Conservation (phyloP, 2,329 filamentous ascomycete genomes). For the Chalaropsis thielavioides region DNA sequence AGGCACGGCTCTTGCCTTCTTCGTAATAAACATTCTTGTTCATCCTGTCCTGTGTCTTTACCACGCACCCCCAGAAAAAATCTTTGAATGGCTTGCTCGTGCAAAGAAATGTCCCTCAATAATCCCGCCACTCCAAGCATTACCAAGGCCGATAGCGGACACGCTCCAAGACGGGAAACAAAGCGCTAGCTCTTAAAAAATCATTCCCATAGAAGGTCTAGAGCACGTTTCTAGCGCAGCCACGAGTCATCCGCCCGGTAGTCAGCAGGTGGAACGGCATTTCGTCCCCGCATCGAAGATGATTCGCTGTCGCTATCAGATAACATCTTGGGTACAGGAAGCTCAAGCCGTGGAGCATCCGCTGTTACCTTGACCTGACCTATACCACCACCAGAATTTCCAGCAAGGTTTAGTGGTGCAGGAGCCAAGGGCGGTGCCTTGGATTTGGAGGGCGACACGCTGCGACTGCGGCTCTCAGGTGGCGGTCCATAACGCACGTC, state of each 20-base stretch:
- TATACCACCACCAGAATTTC: background rate
- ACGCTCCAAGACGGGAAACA: background rate
- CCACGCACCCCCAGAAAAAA: too few relatives aligned
- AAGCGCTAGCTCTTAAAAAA: background rate
- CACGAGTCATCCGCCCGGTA: conserved; percentile 17
- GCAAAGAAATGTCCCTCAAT: too few relatives aligned
- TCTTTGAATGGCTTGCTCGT: too few relatives aligned
- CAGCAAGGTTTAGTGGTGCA: conserved; percentile 6
- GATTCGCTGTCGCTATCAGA: conserved; percentile 15
- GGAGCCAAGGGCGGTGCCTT: conserved; percentile 10
- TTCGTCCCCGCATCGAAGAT: conserved; percentile 9
- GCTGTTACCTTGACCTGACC: background rate
- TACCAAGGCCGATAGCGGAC: too few relatives aligned
- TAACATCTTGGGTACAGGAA: conserved; percentile 15
- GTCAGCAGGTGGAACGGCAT: conserved; percentile 10
- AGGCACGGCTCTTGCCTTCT: background rate
- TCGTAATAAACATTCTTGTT: too few relatives aligned
- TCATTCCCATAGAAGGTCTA: background rate
- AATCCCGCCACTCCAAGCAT: too few relatives aligned
- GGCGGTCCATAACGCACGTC: conserved; percentile 63
- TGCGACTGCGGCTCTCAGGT: conserved; percentile 22
- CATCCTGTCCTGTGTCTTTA: too few relatives aligned
- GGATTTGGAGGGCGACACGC: conserved; percentile 16
- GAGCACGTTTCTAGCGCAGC: conserved; percentile 14
- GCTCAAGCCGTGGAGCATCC: conserved; percentile 11